These are phyloP conservation scores for Teratosphaeria viscida DNA, from an alignment of 2,329 filamentous ascomycete genomes.

Conservation along the genomic window DNA sequence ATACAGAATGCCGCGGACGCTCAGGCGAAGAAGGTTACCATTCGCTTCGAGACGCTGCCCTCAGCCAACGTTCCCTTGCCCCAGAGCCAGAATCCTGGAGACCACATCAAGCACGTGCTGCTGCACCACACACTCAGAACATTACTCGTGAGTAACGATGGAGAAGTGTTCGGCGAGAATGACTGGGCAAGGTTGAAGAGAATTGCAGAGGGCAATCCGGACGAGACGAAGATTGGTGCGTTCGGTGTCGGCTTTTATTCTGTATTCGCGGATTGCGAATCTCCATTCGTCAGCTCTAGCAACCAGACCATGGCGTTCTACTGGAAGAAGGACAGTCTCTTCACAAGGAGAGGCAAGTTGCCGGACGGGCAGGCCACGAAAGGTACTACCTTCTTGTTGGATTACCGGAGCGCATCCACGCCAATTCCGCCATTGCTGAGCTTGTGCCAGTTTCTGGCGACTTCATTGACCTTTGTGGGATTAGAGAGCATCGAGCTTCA, in stretches of 20 bases:
- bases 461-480: constrained; percentile 90
- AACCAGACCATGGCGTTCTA: constrained; percentile 95
- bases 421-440: constrained; percentile 78
- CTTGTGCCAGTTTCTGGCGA: constrained; percentile 83
- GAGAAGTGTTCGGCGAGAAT: constrained; percentile 73
- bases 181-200: constrained; percentile 92
- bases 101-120: constrained; percentile 71
- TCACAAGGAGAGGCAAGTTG: constrained; percentile 74
- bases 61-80: constrained; percentile 67
- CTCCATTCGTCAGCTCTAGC: constrained; percentile 91
- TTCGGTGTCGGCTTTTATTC: constrained; percentile 99
- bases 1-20: constrained; percentile 99
- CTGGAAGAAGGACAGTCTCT: constrained; percentile 97
- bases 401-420: constrained; percentile 82
- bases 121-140: constrained; percentile 77
- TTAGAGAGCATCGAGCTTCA: constrained; percentile 79
- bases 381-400: constrained; percentile 85
- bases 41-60: constrained; percentile 85
- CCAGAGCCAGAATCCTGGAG: constrained; percentile 53
- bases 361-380: constrained; percentile 42
- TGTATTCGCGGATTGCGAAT: constrained; percentile 95
- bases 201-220: constrained; percentile 97
- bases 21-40: constrained; percentile 75
- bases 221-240: constrained; percentile 97
- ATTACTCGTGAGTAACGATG: constrained; percentile 87